Evolutionary conservation across 1,139 yeast genomes (phyloP).

Genomic region (Yamadazyma diddensiae): DNA sequence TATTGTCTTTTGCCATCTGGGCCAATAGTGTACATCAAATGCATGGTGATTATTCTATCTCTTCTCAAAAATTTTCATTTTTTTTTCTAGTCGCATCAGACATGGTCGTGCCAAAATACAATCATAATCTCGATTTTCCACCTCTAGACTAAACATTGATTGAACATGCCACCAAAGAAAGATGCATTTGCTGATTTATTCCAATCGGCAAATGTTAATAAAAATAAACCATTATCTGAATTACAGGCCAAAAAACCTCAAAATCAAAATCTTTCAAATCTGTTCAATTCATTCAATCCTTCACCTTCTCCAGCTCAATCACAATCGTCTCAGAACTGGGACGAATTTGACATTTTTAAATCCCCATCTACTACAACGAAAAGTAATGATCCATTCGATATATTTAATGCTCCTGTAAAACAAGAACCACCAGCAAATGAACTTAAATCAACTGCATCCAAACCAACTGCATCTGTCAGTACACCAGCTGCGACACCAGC

Average conservation of each 20-base stretch:
- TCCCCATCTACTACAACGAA: background rate
- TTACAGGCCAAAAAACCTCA: conserved; percentile 11
- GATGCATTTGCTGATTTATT: conserved; percentile 50
- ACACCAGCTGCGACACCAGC: conserved; percentile 1
- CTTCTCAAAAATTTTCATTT: conserved; percentile 8
- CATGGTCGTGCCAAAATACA: background rate
- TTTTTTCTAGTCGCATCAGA: conserved; percentile 1
- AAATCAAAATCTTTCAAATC: no score
- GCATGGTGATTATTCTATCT: conserved; percentile 53
- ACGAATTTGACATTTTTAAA: conserved; percentile 11
- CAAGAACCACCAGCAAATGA: background rate
- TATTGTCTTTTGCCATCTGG: conserved; percentile 93
- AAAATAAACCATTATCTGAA: conserved; percentile 13
- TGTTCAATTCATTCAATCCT: background rate
- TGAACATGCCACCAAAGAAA: conserved; percentile 33
- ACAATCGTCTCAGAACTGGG: no score
- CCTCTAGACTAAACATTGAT: background rate
- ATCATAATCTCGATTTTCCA: conserved; percentile 1
- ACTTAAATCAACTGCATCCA: background rate
- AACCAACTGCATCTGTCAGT: background rate
- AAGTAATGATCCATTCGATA: conserved; percentile 20
- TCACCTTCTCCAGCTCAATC: background rate
- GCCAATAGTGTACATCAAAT: conserved; percentile 97
- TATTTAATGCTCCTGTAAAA: conserved; percentile 12
- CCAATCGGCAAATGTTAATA: conserved; percentile 27